Conservation (phyloP, 2,329 filamentous ascomycete species). For the Clarireedia homoeocarpa region DNA sequence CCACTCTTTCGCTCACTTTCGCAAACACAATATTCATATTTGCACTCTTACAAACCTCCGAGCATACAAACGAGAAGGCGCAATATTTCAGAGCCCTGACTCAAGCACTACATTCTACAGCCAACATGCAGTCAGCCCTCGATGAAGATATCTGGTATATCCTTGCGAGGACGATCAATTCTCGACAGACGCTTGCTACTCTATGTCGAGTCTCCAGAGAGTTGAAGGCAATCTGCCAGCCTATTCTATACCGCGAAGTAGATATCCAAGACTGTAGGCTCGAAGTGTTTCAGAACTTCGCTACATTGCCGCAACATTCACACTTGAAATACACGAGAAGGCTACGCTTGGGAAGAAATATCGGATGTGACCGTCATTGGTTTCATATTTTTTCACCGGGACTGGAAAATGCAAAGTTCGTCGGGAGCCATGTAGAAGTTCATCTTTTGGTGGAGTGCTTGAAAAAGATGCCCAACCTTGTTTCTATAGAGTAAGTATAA, state of each 20-base stretch:
- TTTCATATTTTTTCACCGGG: neutral
- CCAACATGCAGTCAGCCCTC: neutral
- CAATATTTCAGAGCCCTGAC: too few relatives aligned
- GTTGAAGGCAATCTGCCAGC: neutral
- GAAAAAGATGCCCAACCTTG: neutral
- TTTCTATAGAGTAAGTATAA: neutral
- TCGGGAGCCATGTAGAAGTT: neutral
- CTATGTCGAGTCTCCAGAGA: neutral
- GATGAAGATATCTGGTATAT: slow-evolving; percentile 5
- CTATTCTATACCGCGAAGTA: neutral
- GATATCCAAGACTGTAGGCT: neutral
- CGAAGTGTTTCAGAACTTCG: neutral
- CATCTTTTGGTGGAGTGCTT: neutral
- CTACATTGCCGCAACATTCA: neutral
- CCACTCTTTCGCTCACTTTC: too few relatives aligned
- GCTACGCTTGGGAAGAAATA: neutral
- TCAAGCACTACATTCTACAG: too few relatives aligned
- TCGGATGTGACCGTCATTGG: neutral
- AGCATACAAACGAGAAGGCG: too few relatives aligned
- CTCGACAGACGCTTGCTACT: neutral
- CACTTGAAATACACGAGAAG: neutral
- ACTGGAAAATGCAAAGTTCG: neutral
- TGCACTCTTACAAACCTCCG: too few relatives aligned
- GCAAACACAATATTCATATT: too few relatives aligned
- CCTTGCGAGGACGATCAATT: neutral